A percentile compares a stretch with the other conserved stretches of the same genome.
phyloP scores from a whole-genome alignment of 305 asterid species.

The Rubia balearica region DNA sequence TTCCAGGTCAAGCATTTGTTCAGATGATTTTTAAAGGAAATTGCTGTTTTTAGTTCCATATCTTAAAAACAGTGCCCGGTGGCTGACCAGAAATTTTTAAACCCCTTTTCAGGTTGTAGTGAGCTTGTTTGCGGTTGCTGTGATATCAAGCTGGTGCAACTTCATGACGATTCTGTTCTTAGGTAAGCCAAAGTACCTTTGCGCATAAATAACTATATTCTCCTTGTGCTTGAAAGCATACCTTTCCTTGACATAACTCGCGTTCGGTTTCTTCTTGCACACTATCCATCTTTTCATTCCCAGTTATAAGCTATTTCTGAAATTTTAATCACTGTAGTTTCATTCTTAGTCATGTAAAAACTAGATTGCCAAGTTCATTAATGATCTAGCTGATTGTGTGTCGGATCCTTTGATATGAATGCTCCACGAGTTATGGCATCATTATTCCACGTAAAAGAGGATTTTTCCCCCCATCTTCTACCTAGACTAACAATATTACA shows the following conservation, averaged over 20 bases:
- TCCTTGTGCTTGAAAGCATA: not conserved
- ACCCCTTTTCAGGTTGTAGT: constrained; percentile 42
- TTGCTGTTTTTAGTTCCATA: not conserved
- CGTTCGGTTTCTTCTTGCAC: not conserved
- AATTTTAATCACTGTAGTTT: not conserved
- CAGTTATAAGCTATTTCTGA: not conserved
- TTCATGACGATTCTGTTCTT: constrained; percentile 58
- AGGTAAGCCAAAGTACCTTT: constrained; percentile 33
- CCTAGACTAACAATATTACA: not conserved
- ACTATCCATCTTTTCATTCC: not conserved
- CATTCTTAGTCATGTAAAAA: not conserved
- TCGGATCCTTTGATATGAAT: not conserved
- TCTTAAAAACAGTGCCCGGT: not conserved
- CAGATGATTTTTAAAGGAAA: not conserved
- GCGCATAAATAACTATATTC: not conserved
- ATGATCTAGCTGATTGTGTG: not conserved
- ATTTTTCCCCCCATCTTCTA: not conserved
- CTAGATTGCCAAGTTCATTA: not conserved
- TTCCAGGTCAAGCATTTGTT: not conserved
- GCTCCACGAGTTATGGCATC: not conserved
- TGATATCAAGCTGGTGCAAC: constrained; percentile 92
- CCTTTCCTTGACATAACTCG: not conserved
- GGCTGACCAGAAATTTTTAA: constrained; percentile 8
- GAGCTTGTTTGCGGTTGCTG: constrained; percentile 62
- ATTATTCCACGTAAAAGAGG: not conserved